Evolutionary conservation across 768 basidiomycete species (phyloP).

Genomic region (Podaxis sp.): DNA sequence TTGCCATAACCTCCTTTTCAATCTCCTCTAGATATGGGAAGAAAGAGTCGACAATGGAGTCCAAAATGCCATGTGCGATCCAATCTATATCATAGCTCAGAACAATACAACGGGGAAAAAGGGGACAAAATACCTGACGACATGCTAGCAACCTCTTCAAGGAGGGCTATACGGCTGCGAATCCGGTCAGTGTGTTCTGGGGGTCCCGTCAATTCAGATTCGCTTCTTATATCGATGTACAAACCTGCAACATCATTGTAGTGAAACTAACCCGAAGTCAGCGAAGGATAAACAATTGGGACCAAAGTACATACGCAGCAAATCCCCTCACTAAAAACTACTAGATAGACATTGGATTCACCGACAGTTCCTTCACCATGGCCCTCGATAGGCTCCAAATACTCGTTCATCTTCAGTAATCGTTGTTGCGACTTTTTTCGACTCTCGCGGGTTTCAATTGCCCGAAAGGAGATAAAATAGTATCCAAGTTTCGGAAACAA

Average conservation of each 20-base stretch:
- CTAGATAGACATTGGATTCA: conserved; percentile 83
- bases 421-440: conserved; percentile 34
- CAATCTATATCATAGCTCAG: conserved; percentile 54
- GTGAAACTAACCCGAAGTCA: conserved; percentile 54
- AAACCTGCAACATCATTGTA: conserved; percentile 3
- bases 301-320: conserved; percentile 48
- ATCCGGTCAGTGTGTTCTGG: conserved; percentile 77
- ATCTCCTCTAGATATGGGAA: conserved; percentile 81
- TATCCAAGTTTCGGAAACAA: conserved; percentile 85
- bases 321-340: conserved; percentile 87
- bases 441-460: conserved; percentile 58
- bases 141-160: conserved; percentile 60
- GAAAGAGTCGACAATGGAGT: conserved; percentile 92
- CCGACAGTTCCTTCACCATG: conserved; percentile 47
- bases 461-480: conserved; percentile 85
- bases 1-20: conserved; percentile 72
- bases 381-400: conserved; percentile 16
- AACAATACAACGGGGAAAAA: not conserved
- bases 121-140: conserved; percentile 55
- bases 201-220: conserved; percentile 1
- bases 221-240: not conserved
- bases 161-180: conserved; percentile 59
- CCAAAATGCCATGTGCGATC: conserved; percentile 90
- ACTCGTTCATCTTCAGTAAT: conserved; percentile 22
- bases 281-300: not conserved